Percentiles rank a stretch among this genome's conserved stretches.
These are phyloP conservation scores for Hypoxylon sp. DNA, from an alignment of 2,329 filamentous ascomycete species.

Conservation along the genomic window DNA sequence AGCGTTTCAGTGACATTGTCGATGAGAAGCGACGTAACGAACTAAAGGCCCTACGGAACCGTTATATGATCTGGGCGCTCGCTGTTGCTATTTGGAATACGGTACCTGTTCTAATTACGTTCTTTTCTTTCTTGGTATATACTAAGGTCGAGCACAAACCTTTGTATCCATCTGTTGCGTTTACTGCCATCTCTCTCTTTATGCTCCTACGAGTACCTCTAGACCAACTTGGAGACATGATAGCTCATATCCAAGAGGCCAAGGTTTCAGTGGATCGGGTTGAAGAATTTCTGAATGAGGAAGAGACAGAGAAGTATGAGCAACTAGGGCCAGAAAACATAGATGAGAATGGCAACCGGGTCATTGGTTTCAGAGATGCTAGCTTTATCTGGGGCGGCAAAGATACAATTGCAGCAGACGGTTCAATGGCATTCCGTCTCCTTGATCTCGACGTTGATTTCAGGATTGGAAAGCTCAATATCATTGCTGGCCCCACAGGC, in stretches of 20 bases:
- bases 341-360: constrained; percentile 76
- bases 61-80: constrained; percentile 92
- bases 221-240: constrained; percentile 98
- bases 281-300: constrained; percentile 92
- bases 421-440: constrained; percentile 83
- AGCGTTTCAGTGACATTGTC: constrained; percentile 87
- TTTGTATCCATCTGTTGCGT: constrained; percentile 91
- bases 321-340: constrained; percentile 81
- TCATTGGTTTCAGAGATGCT: constrained; percentile 87
- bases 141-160: constrained; percentile 91
- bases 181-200: constrained; percentile 96
- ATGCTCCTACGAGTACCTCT: constrained; percentile 92
- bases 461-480: constrained; percentile 86
- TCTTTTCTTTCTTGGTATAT: constrained; percentile 95
- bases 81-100: constrained; percentile 98
- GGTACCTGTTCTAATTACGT: constrained; percentile 93
- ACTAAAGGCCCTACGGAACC: constrained; percentile 80
- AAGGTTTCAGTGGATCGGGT: constrained; percentile 98
- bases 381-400: constrained; percentile 91
- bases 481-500: constrained; percentile 93
- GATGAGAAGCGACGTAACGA: constrained; percentile 89
- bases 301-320: constrained; percentile 95
- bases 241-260: constrained; percentile 96
- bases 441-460: constrained; percentile 89
- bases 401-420: constrained; percentile 72